Percentiles rank a stretch among this genome's conserved stretches.
Conservation (phyloP, 1,284 basidiomycete genomes). For the Limonomyces culmigenus region DNA sequence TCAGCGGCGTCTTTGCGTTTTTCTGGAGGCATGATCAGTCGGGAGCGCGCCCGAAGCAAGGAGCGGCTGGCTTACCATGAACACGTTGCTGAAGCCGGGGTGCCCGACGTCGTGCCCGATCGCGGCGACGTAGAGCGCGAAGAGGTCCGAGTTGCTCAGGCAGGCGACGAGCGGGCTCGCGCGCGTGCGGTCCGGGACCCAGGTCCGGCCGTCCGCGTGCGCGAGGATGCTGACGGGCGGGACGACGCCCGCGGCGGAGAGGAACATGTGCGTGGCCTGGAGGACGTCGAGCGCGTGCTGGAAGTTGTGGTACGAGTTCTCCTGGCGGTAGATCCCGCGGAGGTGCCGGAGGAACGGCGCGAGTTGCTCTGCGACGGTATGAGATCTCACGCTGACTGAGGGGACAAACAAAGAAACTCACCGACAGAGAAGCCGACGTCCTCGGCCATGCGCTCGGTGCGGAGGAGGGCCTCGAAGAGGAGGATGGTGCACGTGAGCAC, state of each 20-base stretch:
- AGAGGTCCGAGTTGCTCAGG: slow-evolving; percentile 52
- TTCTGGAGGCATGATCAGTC: slow-evolving; percentile 31
- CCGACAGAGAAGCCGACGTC: slow-evolving; percentile 47
- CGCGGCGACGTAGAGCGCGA: slow-evolving; percentile 74
- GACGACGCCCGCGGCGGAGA: slow-evolving; percentile 60
- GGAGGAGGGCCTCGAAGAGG: slow-evolving; percentile 58
- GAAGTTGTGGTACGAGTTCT: slow-evolving; percentile 93
- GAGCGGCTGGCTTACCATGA: slow-evolving; percentile 57
- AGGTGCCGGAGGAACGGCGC: slow-evolving; percentile 67
- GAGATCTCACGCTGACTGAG: too few relatives aligned
- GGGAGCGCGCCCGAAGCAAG: slow-evolving; percentile 1
- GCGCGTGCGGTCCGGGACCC: slow-evolving; percentile 26
- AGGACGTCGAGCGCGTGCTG: slow-evolving; percentile 89
- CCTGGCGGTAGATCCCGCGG: slow-evolving; percentile 69
- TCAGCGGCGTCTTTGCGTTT: slow-evolving; percentile 81
- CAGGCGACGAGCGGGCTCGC: slow-evolving; percentile 20
- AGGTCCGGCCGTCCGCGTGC: slow-evolving; percentile 23
- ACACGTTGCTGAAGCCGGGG: slow-evolving; percentile 80
- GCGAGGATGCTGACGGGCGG: slow-evolving; percentile 52
- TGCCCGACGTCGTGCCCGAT: slow-evolving; percentile 94
- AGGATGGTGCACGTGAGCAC: slow-evolving; percentile 67
- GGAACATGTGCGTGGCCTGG: slow-evolving; percentile 79
- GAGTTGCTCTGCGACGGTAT: slow-evolving; percentile 43
- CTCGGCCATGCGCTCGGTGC: slow-evolving; percentile 58
- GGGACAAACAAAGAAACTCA: slow-evolving; percentile 22